Conservation (phyloP, 1,284 basidiomycete genomes). For the Lignosus rhinocerotis region DNA sequence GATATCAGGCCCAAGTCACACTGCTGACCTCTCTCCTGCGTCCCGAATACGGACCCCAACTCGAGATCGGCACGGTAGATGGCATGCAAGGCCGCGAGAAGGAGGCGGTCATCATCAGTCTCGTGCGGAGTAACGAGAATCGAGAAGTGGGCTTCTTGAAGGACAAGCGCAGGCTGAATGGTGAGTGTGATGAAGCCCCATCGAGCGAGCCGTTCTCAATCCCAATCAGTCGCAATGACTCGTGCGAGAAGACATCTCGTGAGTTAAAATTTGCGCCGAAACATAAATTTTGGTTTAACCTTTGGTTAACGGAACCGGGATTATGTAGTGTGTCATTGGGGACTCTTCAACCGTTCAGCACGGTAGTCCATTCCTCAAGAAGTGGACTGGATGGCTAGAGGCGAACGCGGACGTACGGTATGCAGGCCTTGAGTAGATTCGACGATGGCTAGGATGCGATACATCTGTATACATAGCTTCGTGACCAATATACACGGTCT, state of each 20-base stretch:
- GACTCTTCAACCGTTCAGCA: slow-evolving; percentile 88
- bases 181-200: slow-evolving; percentile 38
- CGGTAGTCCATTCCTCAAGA: slow-evolving; percentile 80
- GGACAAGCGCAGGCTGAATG: slow-evolving; percentile 88
- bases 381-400: slow-evolving; percentile 91
- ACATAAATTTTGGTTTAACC: slow-evolving; percentile 45
- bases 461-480: background rate
- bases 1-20: slow-evolving; percentile 90
- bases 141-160: slow-evolving; percentile 91
- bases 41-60: slow-evolving; percentile 61
- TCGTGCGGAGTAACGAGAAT: slow-evolving; percentile 87
- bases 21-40: slow-evolving; percentile 75
- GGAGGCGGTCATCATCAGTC: slow-evolving; percentile 85
- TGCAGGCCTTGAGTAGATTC: slow-evolving; percentile 58
- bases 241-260: slow-evolving; percentile 88
- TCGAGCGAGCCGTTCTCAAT: background rate
- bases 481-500: background rate
- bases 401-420: slow-evolving; percentile 86
- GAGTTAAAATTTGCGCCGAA: slow-evolving; percentile 53
- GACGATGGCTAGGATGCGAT: background rate
- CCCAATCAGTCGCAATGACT: slow-evolving; percentile 83
- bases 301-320: background rate
- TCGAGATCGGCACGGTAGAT: slow-evolving; percentile 91
- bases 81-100: slow-evolving; percentile 94
- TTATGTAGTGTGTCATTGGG: slow-evolving; percentile 80